Evolutionary conservation across 805 yeast genomes (phyloP), one percentile per base, ranked within the genome.

Genomic region (Isabelozyma heimii): DNA sequence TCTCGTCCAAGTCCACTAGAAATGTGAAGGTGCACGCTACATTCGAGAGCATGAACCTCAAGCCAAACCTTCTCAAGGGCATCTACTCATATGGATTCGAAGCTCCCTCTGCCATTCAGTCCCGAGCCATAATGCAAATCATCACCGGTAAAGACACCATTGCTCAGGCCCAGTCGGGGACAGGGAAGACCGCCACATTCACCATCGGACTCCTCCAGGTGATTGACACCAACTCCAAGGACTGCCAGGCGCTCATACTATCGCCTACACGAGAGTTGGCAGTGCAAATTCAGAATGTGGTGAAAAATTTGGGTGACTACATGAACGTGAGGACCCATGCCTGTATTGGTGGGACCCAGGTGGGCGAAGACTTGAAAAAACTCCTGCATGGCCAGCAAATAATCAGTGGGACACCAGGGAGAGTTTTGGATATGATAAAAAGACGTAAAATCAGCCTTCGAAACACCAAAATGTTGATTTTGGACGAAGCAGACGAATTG

Each of bases 161-260:
- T 55, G 99, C 99, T 52, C 99, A 94, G 76, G 98, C 99, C 51
- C 99, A 94, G 75, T 90, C 97, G 37, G 99, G 99, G 73, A 94
- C 99, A 44, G 99, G 99, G 74, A 94, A 94, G 77, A 94, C 99
- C 27, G 99, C 98, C 56, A 94, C 99, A 43, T 94, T 94, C 79
- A 81, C 97, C 55, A 92, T 94, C 57, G 92, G 97, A 24, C 88
- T 91, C 79, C 76, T 94, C 56, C 96, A 94, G 72, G 88, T 82
- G 54, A 81, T 94, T 47, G 96, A 92, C 59, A 76, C 85, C 49
- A 81, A 78, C 54, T 73, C 81, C 54, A 80, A 83, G 63, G 88
- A 87, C 54, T 80, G 90, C 52, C 98, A 94, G 74, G 97, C 97
- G 40, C 76, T 94, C 54, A 86, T 94, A 44, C 73, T 94, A 54